Conservation (phyloP, 2,329 filamentous ascomycete species). For the Fusarium anguioides region DNA sequence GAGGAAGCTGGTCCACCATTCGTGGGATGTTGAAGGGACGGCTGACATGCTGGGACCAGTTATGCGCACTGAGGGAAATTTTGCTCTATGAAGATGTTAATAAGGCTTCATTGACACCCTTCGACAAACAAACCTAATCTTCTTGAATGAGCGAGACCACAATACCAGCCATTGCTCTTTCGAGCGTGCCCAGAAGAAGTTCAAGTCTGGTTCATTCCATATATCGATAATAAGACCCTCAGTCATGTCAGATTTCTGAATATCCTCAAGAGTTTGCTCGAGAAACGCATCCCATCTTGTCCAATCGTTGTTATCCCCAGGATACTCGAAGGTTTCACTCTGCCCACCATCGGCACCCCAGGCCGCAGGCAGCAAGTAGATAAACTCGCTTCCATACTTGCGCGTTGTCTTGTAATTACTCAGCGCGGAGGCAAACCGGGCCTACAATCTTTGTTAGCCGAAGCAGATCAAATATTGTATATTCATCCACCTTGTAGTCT, state of each 20-base stretch:
- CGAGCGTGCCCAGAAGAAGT: slow-evolving; percentile 31
- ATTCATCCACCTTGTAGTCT: slow-evolving; percentile 8
- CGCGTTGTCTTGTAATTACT: slow-evolving; percentile 26
- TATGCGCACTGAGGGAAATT: not conserved
- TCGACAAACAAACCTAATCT: slow-evolving; percentile 14
- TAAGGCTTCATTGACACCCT: fast-evolving
- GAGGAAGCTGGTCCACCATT: slow-evolving; percentile 23
- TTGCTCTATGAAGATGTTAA: not conserved
- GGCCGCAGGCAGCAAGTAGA: slow-evolving; percentile 58
- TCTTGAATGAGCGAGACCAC: slow-evolving; percentile 30
- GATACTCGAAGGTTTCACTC: slow-evolving; percentile 51
- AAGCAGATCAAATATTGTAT: fast-evolving
- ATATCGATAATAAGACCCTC: slow-evolving; percentile 58
- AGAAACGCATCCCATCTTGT: slow-evolving; percentile 57
- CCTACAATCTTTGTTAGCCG: not conserved
- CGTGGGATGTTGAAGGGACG: not conserved
- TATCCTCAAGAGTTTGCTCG: slow-evolving; percentile 51
- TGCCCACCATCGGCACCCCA: slow-evolving; percentile 61
- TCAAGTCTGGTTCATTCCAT: slow-evolving; percentile 64
- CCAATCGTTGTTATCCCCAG: slow-evolving; percentile 63
- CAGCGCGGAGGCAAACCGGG: slow-evolving; percentile 17
- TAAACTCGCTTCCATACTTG: slow-evolving; percentile 56
- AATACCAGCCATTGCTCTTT: slow-evolving; percentile 35
- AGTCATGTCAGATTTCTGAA: slow-evolving; percentile 52
- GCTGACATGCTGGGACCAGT: slow-evolving; percentile 20